These are phyloP conservation scores for Trichosporon sp. DNA, from an alignment of 1,284 basidiomycete genomes.

Conservation along the genomic window DNA sequence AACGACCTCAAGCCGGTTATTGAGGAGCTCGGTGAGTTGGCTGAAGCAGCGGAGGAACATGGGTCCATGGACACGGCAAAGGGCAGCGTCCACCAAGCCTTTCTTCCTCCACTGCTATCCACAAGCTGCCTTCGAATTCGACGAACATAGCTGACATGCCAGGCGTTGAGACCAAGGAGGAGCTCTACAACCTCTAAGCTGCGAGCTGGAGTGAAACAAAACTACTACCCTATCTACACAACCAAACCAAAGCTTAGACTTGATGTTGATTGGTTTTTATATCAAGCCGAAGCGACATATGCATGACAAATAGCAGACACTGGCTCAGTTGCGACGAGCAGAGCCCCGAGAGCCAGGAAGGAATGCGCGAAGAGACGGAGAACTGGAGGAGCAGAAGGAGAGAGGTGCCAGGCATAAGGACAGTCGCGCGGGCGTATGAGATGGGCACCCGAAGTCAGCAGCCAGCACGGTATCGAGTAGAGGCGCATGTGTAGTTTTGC, in stretches of 20 bases:
- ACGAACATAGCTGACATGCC: constrained; percentile 16
- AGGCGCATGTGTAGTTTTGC: background rate
- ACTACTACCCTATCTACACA: constrained; percentile 9
- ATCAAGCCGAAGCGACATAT: constrained; percentile 20
- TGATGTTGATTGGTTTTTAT: constrained; percentile 7
- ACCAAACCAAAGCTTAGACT: constrained; percentile 16
- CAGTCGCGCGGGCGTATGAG: background rate
- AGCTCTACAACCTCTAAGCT: constrained; percentile 53
- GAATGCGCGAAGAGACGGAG: background rate
- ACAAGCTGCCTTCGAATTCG: too few relatives aligned
- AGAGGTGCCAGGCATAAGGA: background rate
- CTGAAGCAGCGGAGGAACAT: background rate
- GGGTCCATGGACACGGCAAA: background rate
- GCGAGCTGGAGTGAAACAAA: constrained; percentile 24
- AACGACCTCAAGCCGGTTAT: constrained; percentile 80
- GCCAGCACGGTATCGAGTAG: background rate
- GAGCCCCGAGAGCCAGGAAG: background rate
- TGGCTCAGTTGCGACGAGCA: background rate
- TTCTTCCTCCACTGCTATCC: background rate
- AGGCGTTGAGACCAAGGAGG: constrained; percentile 56
- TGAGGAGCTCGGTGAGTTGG: constrained; percentile 80
- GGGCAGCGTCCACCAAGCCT: background rate
- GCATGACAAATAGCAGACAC: constrained; percentile 19
- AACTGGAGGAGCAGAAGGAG: background rate
- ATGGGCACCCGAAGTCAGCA: background rate